These are phyloP conservation scores for Neofusicoccum sp. DNA, from an alignment of 2,329 filamentous ascomycete species.

Conservation along the genomic window DNA sequence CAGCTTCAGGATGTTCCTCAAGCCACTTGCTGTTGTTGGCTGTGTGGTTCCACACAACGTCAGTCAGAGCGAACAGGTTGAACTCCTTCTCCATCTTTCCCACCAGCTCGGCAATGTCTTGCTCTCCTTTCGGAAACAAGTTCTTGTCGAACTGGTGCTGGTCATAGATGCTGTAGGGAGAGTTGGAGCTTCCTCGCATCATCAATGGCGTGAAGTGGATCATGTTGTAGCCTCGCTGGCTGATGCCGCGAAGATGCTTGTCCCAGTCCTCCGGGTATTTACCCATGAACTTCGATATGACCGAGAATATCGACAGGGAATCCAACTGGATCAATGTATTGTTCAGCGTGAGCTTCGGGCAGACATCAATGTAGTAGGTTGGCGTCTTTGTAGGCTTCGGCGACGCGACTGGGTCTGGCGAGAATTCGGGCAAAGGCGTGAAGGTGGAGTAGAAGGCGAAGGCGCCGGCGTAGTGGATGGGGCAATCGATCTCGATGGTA, in stretches of 20 bases:
- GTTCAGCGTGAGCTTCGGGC: constrained; percentile 73
- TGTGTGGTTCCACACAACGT: constrained; percentile 98
- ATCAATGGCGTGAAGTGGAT: constrained; percentile 96
- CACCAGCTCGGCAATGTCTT: constrained; percentile 75
- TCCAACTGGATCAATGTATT: constrained; percentile 75
- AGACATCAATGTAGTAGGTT: constrained; percentile 90
- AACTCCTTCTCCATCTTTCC: constrained; percentile 79
- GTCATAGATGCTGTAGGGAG: constrained; percentile 94
- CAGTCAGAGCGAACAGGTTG: constrained; percentile 82
- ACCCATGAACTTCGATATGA: constrained; percentile 98
- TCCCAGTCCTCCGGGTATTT: constrained; percentile 88
- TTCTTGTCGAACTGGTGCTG: constrained; percentile 81
- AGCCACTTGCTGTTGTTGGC: constrained; percentile 95
- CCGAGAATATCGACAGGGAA: constrained; percentile 85
- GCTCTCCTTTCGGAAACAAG: constrained; percentile 80
- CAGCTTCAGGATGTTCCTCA: constrained; percentile 88
- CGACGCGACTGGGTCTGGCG: constrained; percentile 54
- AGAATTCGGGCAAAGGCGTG: constrained; percentile 77
- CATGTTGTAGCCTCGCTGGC: constrained; percentile 95
- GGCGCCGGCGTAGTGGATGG: constrained; percentile 77
- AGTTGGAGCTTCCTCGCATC: constrained; percentile 84
- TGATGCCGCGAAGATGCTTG: constrained; percentile 82
- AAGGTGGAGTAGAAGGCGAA: constrained; percentile 96
- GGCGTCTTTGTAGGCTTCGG: constrained; percentile 65
- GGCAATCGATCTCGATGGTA: constrained; percentile 84